These are phyloP conservation scores for Cyclotella kingstonii DNA, from an alignment of 108 stramenopile genomes.

Conservation along the genomic window DNA sequence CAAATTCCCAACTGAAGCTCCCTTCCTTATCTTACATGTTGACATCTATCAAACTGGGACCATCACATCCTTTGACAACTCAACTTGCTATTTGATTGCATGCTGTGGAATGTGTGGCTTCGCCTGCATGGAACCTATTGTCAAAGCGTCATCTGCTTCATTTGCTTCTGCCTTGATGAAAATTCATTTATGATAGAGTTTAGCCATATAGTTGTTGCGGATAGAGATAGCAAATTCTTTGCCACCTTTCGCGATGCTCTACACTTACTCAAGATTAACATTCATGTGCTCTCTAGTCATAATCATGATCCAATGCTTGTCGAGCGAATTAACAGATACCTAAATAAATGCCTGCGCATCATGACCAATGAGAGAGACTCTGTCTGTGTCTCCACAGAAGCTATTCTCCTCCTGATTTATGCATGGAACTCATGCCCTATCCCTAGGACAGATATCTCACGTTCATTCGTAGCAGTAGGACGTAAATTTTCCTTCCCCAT, in stretches of 20 bases:
- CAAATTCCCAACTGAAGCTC: no score
- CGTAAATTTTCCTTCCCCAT: slow-evolving; percentile 18
- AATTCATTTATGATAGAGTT: neutral
- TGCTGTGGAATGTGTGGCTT: slow-evolving; percentile 7
- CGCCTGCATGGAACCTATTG: neutral
- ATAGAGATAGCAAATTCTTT: slow-evolving; percentile 6
- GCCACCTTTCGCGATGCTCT: neutral
- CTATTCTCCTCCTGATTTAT: slow-evolving; percentile 7
- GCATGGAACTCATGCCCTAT: slow-evolving; percentile 26
- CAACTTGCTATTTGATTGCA: neutral
- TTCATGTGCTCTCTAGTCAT: neutral
- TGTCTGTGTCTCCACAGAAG: neutral
- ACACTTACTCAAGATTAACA: neutral
- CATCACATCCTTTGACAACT: neutral
- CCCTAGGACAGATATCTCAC: slow-evolving; percentile 10
- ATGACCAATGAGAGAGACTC: slow-evolving; percentile 1
- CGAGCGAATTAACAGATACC: slow-evolving; percentile 15
- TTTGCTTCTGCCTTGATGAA: slow-evolving; percentile 16
- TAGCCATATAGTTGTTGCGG: neutral
- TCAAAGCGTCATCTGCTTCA: neutral
- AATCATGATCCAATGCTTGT: slow-evolving; percentile 18
- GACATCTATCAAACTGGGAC: slow-evolving; percentile 6
- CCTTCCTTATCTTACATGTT: neutral
- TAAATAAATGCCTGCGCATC: slow-evolving; percentile 2
- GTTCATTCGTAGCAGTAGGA: slow-evolving; percentile 16